phyloP scores from a whole-genome alignment of 2,329 filamentous ascomycete species.

The Dothideomycetes sp. region DNA sequence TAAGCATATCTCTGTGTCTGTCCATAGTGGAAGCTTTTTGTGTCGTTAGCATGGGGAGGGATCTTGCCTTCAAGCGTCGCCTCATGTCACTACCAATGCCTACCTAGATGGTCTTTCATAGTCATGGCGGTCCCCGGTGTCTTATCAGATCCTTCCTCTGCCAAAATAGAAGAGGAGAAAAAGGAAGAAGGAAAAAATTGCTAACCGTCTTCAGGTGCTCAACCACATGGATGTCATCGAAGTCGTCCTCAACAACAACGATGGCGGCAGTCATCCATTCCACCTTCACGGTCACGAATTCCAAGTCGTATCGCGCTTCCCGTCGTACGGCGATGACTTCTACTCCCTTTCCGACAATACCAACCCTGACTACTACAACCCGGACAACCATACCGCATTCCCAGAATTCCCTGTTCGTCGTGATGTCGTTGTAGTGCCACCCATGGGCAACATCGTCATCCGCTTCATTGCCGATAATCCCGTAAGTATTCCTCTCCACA shows the following conservation, averaged over 20 bases:
- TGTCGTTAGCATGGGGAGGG: too few species aligned
- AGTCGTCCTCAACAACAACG: conserved; percentile 68
- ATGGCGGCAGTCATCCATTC: conserved; percentile 54
- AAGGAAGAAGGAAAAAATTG: too few species aligned
- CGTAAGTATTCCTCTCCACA: conserved; percentile 23
- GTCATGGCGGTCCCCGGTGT: too few species aligned
- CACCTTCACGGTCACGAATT: conserved; percentile 71
- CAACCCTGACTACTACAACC: conserved; percentile 15
- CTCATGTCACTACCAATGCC: too few species aligned
- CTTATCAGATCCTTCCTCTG: too few species aligned
- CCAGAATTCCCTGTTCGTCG: conserved; percentile 39
- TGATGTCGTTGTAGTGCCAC: conserved; percentile 46
- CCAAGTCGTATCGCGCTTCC: conserved; percentile 42
- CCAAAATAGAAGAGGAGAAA: too few species aligned
- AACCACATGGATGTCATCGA: conserved; percentile 59
- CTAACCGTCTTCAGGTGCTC: too few species aligned
- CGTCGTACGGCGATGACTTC: conserved; percentile 23
- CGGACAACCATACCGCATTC: conserved; percentile 27
- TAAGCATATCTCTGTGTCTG: too few species aligned
- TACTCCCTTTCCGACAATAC: conserved; percentile 18
- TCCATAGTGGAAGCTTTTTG: too few species aligned
- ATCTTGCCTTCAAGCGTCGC: too few species aligned
- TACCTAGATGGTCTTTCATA: too few species aligned
- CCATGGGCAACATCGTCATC: conserved; percentile 46
- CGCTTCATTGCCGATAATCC: conserved; percentile 48